Evolutionary conservation across 129 eudicot genomes (phyloP).

Genomic region (Escallonia rubra): DNA sequence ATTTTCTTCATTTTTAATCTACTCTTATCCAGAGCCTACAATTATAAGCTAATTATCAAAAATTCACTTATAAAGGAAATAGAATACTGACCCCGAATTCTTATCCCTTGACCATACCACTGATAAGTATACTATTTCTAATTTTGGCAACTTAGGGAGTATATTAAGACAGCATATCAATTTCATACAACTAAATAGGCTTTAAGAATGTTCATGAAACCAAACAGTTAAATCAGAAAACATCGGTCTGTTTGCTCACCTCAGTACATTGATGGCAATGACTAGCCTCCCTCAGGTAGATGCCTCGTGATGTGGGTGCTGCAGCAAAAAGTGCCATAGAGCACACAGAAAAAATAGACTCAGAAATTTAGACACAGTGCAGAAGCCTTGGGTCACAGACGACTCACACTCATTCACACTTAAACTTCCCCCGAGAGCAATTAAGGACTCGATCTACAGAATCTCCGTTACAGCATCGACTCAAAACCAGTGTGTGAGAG

Average conservation of each 20-base stretch:
- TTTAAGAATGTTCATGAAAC: not conserved
- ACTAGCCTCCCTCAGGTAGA: constrained; percentile 85
- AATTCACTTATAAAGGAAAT: too few species aligned
- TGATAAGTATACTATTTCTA: too few species aligned
- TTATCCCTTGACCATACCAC: too few species aligned
- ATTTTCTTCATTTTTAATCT: too few species aligned
- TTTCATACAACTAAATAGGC: not conserved
- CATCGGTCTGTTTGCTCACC: constrained; percentile 33
- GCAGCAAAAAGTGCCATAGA: constrained; percentile 25
- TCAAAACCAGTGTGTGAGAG: not conserved
- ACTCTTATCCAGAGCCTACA: too few species aligned
- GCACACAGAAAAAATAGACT: not conserved
- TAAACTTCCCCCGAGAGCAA: not conserved
- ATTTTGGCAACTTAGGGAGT: not conserved
- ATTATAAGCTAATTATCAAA: too few species aligned
- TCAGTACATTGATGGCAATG: constrained; percentile 66
- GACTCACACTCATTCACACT: not conserved
- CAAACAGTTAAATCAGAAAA: not conserved
- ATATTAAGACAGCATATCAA: not conserved
- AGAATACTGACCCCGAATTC: too few species aligned
- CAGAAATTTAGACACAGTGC: not conserved
- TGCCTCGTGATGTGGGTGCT: constrained; percentile 80
- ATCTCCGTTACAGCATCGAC: not conserved
- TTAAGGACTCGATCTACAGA: not conserved
- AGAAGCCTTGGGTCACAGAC: not conserved